Evolutionary conservation across 345 rosid genomes (phyloP).

Genomic region (Eucalyptus urophylla): DNA sequence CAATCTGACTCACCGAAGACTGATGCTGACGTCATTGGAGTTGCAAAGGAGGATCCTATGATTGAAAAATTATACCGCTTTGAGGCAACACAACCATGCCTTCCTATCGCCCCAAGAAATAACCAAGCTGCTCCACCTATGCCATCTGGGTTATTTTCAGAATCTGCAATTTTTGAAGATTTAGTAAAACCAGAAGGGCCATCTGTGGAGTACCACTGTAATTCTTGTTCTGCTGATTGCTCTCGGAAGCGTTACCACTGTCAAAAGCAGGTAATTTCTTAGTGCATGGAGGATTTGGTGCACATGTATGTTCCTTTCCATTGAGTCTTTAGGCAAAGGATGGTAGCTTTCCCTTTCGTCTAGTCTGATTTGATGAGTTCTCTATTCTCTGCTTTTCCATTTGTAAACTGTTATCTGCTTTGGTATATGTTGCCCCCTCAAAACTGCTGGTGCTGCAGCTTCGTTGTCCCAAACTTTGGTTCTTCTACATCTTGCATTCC

Average conservation of each 20-base stretch:
- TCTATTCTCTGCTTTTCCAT: background rate
- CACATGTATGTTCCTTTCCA: background rate
- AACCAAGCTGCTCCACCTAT: slow-evolving; percentile 32
- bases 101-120: slow-evolving; percentile 32
- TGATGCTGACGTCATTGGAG: slow-evolving; percentile 18
- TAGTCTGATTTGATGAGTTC: background rate
- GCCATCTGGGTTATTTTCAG: slow-evolving; percentile 60
- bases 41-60: slow-evolving; percentile 25
- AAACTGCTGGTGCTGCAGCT: background rate
- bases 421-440: background rate
- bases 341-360: background rate
- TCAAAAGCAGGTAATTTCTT: slow-evolving; percentile 66
- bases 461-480: background rate
- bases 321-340: background rate
- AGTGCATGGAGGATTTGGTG: background rate
- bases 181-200: slow-evolving; percentile 73
- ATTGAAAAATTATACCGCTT: slow-evolving; percentile 74
- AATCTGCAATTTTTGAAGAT: slow-evolving; percentile 67
- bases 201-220: slow-evolving; percentile 92
- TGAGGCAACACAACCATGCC: slow-evolving; percentile 41
- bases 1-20: slow-evolving; percentile 23
- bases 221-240: slow-evolving; percentile 97
- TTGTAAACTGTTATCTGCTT: background rate
- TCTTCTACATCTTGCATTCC: background rate
- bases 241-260: slow-evolving; percentile 99